Base-by-base conservation (phyloP, 140 eudicot genomes). In the Senecio squalidus region DNA sequence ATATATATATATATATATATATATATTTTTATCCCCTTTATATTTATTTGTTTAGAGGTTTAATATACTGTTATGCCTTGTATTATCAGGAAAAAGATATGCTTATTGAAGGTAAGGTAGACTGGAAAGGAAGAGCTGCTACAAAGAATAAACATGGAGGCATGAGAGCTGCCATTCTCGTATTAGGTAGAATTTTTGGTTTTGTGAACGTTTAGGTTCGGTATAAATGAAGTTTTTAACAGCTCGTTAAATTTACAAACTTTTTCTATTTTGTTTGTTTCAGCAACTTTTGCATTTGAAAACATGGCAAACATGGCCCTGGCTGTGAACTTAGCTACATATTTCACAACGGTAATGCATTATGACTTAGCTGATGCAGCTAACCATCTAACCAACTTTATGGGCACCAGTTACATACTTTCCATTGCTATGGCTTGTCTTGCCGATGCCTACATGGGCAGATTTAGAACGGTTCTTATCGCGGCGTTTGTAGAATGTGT, bases 41-140 rank as follows among this genome's bases (percentile, higher is more conserved):
- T 47, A 23, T 4, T 23, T 27, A 3, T 33, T 20, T 4, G 14
- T 17, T 21, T 52, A 13, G 14, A 11, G 1, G 21, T 44, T 13
- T 27, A 10, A 63, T 43, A 3, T 9, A n/a, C n/a, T n/a, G n/a
- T n/a, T n/a, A n/a, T n/a, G n/a, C 38, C 24, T 49, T n/a, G 9
- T 9, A 45, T 9, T 24, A 30, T 69, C 68, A 80, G 87, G 84
- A 78, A 30, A 81, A 55, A 26, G 64, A 24, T 57, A 75, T 59
- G 68, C 54, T 80, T 6, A 60, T 83, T 40, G 82, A 76, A 18
- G 94, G 94, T 44, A 87, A 80, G 78, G 86, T 78, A 36, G 84
- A 87, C 43, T 83, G 96, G 96, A 87, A 63, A 71, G 96, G 96
- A 70, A 70, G 77, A 58, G 21, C 78, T 25, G 94, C 84, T 0